Evolutionary conservation across 768 basidiomycete genomes (phyloP).

Genomic region (Boletus insuetus): DNA sequence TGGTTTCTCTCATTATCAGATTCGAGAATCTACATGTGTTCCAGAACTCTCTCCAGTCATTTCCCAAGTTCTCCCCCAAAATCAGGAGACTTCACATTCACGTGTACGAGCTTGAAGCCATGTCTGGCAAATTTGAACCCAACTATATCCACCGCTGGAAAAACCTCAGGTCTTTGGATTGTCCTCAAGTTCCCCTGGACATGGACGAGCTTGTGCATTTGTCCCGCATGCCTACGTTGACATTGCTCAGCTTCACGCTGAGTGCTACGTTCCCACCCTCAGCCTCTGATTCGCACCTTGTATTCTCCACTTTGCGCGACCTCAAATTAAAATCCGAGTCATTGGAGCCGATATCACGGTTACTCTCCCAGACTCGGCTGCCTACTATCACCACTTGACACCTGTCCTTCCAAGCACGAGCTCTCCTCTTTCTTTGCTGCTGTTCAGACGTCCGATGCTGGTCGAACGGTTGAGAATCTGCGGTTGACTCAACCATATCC

Average conservation of each 20-base stretch:
- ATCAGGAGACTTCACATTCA: no score
- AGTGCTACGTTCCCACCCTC: not conserved
- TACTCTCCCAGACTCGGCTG: not conserved
- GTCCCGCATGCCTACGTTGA: not conserved
- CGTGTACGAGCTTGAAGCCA: no score
- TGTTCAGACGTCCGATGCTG: not conserved
- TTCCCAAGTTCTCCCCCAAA: no score
- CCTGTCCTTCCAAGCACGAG: not conserved
- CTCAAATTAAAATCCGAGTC: not conserved
- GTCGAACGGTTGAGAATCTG: not conserved
- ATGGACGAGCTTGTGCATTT: not conserved
- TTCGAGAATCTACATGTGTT: no score
- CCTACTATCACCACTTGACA: not conserved
- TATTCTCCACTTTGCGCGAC: not conserved
- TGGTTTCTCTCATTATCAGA: no score
- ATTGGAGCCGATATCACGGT: not conserved
- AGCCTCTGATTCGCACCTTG: not conserved
- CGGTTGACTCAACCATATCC: not conserved
- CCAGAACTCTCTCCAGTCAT: no score
- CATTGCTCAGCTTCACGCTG: not conserved
- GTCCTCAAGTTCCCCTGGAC: not conserved
- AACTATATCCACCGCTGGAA: no score
- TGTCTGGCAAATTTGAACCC: no score
- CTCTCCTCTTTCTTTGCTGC: not conserved
- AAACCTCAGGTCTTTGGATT: not conserved